Percentiles rank a stretch among this genome's conserved stretches.
These are phyloP conservation scores for Fusarium sp. DNA, from an alignment of 2,329 filamentous ascomycete species.

Conservation along the genomic window DNA sequence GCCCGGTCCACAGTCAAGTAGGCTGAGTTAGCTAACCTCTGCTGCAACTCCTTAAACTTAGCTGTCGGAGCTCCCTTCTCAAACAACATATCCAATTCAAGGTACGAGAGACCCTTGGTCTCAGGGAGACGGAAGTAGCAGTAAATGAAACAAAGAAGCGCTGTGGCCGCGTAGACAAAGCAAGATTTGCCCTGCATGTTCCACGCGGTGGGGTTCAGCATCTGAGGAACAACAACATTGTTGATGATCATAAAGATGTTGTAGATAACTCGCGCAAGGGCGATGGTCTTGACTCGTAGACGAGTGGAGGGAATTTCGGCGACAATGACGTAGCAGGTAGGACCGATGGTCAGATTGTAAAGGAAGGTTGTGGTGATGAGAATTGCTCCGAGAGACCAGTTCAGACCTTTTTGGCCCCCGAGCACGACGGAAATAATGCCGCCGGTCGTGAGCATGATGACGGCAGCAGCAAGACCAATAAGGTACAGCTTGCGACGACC, in stretches of 20 bases:
- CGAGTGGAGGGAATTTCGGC: slow-evolving; percentile 56
- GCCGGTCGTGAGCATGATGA: slow-evolving; percentile 55
- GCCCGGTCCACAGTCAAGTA: slow-evolving; percentile 35
- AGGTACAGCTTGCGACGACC: slow-evolving; percentile 59
- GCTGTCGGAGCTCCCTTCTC: slow-evolving; percentile 42
- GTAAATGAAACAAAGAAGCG: slow-evolving; percentile 40
- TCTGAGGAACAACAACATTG: slow-evolving; percentile 43
- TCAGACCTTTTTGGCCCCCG: slow-evolving; percentile 38
- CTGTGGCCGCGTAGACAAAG: slow-evolving; percentile 38
- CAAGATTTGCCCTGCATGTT: slow-evolving; percentile 47
- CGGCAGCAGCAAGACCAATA: slow-evolving; percentile 49
- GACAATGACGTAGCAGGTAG: slow-evolving; percentile 54
- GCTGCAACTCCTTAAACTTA: slow-evolving; percentile 50
- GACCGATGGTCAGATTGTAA: slow-evolving; percentile 49
- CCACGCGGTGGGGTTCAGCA: slow-evolving; percentile 46
- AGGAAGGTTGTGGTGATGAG: slow-evolving; percentile 57
- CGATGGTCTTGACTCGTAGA: slow-evolving; percentile 56
- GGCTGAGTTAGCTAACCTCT: slow-evolving; percentile 33
- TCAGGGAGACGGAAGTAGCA: slow-evolving; percentile 49
- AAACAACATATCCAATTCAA: slow-evolving; percentile 49
- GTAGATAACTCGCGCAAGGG: slow-evolving; percentile 51
- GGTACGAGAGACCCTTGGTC: slow-evolving; percentile 44
- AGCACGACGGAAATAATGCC: slow-evolving; percentile 54
- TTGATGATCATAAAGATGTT: slow-evolving; percentile 43
- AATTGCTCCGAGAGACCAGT: slow-evolving; percentile 55